phyloP scores from a whole-genome alignment of 495 filamentous ascomycete species.

The Trichoderma parareesei region DNA sequence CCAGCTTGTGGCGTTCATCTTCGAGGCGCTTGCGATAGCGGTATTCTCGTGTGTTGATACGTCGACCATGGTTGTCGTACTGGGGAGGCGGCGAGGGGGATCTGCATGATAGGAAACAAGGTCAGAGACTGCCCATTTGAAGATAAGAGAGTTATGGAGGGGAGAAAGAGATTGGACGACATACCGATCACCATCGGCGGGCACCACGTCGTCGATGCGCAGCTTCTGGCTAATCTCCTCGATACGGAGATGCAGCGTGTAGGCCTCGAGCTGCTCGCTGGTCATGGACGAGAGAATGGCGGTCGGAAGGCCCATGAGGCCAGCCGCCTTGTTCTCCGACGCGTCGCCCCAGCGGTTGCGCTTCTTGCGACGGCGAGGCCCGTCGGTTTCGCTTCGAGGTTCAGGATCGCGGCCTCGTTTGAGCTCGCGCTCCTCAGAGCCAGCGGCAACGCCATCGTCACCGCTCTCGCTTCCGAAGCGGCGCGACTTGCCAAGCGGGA shows the following conservation, averaged over 20 bases:
- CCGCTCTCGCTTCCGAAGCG: slow-evolving; percentile 67
- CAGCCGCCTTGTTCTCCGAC: slow-evolving; percentile 94
- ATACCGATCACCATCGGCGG: slow-evolving; percentile 87
- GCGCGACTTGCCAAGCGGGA: slow-evolving; percentile 81
- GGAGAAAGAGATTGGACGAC: slow-evolving; percentile 19
- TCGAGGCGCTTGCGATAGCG: slow-evolving; percentile 96
- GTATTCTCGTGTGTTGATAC: slow-evolving; percentile 96
- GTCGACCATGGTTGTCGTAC: slow-evolving; percentile 97
- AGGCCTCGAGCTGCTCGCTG: slow-evolving; percentile 93
- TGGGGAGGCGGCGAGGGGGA: slow-evolving; percentile 93
- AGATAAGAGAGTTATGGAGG: neutral
- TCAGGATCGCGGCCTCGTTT: slow-evolving; percentile 44
- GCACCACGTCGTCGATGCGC: slow-evolving; percentile 95
- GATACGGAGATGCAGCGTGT: slow-evolving; percentile 88
- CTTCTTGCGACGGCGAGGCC: slow-evolving; percentile 82
- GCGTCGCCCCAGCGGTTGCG: slow-evolving; percentile 95
- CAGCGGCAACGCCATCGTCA: slow-evolving; percentile 28
- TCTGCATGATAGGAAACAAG: slow-evolving; percentile 36
- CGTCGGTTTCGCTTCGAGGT: slow-evolving; percentile 53
- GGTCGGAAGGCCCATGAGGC: slow-evolving; percentile 93
- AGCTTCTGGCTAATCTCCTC: slow-evolving; percentile 99
- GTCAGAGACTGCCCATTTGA: slow-evolving; percentile 12
- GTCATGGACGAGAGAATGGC: slow-evolving; percentile 97
- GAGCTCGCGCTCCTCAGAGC: slow-evolving; percentile 56
- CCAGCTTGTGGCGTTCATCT: slow-evolving; percentile 94